phyloP scores from a whole-genome alignment of 1,284 basidiomycete species.

The Malassezia pachydermatis region DNA sequence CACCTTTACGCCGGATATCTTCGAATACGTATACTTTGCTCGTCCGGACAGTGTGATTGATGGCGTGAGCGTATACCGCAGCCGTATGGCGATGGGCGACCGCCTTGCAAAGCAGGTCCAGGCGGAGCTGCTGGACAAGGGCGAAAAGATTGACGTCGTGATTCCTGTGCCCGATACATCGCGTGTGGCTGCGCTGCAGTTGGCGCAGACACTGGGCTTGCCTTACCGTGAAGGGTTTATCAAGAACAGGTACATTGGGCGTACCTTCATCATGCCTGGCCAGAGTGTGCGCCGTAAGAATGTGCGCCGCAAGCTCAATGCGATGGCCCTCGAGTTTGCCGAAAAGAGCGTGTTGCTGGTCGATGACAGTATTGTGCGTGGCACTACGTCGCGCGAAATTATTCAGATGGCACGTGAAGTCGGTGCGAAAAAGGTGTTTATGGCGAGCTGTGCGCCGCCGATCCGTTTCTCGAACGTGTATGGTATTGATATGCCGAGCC shows the following conservation, averaged over 20 bases:
- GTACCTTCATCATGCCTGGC: slow-evolving; percentile 99
- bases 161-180: slow-evolving; percentile 98
- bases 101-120: slow-evolving; percentile 77
- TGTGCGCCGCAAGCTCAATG: slow-evolving; percentile 89
- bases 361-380: slow-evolving; percentile 96
- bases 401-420: slow-evolving; percentile 99
- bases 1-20: slow-evolving; percentile 70
- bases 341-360: slow-evolving; percentile 89
- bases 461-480: slow-evolving; percentile 94
- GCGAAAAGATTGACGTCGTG: slow-evolving; percentile 58
- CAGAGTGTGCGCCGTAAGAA: slow-evolving; percentile 75
- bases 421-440: slow-evolving; percentile 90
- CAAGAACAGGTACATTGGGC: slow-evolving; percentile 95
- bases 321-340: slow-evolving; percentile 96
- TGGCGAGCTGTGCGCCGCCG: slow-evolving; percentile 92
- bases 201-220: slow-evolving; percentile 77
- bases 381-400: slow-evolving; percentile 97
- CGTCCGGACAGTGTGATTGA: slow-evolving; percentile 95
- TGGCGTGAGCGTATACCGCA: slow-evolving; percentile 91
- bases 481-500: slow-evolving; percentile 98
- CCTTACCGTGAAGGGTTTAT: slow-evolving; percentile 98
- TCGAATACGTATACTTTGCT: slow-evolving; percentile 98
- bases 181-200: slow-evolving; percentile 85
- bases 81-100: slow-evolving; percentile 99
- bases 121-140: slow-evolving; percentile 60